A percentile compares a stretch with the other conserved stretches of the same genome.
Conservation (phyloP, 2,329 filamentous ascomycete species). For the Trichoderma afroharzianum region DNA sequence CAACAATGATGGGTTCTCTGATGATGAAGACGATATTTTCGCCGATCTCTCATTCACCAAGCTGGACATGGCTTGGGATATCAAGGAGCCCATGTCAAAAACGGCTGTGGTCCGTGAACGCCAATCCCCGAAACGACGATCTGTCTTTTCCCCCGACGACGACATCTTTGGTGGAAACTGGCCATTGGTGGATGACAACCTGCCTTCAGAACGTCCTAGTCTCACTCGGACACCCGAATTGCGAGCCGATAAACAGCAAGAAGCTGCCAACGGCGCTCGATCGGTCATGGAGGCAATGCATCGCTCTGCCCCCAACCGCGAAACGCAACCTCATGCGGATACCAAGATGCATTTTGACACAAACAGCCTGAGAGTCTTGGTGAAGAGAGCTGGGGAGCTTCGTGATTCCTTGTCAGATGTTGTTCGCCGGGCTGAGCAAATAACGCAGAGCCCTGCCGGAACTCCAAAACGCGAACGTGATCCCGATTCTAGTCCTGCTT, state of each 20-base stretch:
- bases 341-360: conserved; percentile 63
- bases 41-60: conserved; percentile 44
- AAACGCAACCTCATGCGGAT: conserved; percentile 28
- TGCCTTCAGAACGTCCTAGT: conserved; percentile 34
- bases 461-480: conserved; percentile 46
- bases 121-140: conserved; percentile 51
- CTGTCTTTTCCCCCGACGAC: conserved; percentile 63
- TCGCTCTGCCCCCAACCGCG: conserved; percentile 42
- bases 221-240: conserved; percentile 39
- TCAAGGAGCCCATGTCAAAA: conserved; percentile 43
- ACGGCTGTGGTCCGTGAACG: conserved; percentile 54
- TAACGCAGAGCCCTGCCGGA: conserved; percentile 52
- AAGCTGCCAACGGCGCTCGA: conserved; percentile 46
- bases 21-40: conserved; percentile 43
- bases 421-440: conserved; percentile 56
- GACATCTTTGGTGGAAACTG: conserved; percentile 60
- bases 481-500: conserved; percentile 61
- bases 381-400: conserved; percentile 58
- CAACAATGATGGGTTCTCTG: conserved; percentile 44
- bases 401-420: conserved; percentile 58
- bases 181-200: conserved; percentile 39
- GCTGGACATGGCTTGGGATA: conserved; percentile 41
- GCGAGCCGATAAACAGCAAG: conserved; percentile 31
- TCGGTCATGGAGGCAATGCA: conserved; percentile 65
- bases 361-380: conserved; percentile 63